Evolutionary conservation across 208 protist species (phyloP), one percentile per base, ranked within the genome.

Genomic region (Herpetomonas samuelpessoai): DNA sequence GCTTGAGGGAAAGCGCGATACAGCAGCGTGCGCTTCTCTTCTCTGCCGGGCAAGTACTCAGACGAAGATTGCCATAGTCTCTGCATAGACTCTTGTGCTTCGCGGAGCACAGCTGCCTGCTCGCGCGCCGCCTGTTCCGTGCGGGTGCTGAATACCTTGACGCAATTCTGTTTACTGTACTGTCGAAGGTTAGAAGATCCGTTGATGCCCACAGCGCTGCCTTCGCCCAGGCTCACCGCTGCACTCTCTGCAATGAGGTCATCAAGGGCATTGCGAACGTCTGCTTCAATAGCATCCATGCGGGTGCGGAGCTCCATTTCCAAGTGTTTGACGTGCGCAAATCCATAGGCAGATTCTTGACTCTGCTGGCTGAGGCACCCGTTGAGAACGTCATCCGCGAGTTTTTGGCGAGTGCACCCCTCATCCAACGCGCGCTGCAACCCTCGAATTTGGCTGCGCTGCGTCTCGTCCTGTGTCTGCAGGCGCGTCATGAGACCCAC

Each of bases 361-460:
- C 63, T 18, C 22, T 71, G 60, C 38, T 88, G 73, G 19, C 45
- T 54, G 28, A 68, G 56, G 18, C 68, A 79, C 35, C 65, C 80
- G 12, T 56, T 59, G 38, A 88, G 56, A 22, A 86, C 56, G 58
- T 86, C 71, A 49, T 92, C 85, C 19, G 85, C 81, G n/a, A 83
- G 48, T 65, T 88, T 85, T 45, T 73, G 48, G 31, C 76, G 74
- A 30, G 85, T 87, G 21, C 72, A 67, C 46, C 62, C 56, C 44
- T 79, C 74, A 56, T 88, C 76, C 16, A 92, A 56, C 29, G 71
- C 71, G 21, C 49, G 35, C 50, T 81, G 73, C 68, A 86, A 76
- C 19, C 63, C 62, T 6, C 57, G n/a, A n/a, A 87, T 75, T 39
- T 63, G 73, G 31, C 29, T 18, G 44, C 62, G 55, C 18, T 74